Conservation (phyloP, 169 alveolate species). For the Cryptosporidium xiaoi region DNA sequence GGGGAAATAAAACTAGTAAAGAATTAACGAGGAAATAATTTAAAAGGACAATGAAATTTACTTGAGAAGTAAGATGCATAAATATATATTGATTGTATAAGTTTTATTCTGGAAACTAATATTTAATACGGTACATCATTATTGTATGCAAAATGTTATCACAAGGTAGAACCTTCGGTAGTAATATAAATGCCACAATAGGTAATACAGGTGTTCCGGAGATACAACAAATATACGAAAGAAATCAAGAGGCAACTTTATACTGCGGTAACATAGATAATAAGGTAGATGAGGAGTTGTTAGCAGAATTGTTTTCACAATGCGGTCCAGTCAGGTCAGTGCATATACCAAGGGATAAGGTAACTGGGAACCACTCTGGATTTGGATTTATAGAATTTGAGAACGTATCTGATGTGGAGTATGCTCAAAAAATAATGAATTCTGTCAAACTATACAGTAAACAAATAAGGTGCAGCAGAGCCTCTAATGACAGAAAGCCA, state of each 20-base stretch:
- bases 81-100: no score
- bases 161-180: neutral
- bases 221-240: slow-evolving; percentile 86
- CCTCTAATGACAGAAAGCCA: slow-evolving; percentile 96
- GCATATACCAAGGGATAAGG: slow-evolving; percentile 97
- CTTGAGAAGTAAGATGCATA: no score
- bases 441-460: slow-evolving; percentile 96
- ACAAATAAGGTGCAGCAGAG: slow-evolving; percentile 96
- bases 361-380: slow-evolving; percentile 84
- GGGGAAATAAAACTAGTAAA: no score
- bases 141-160: neutral
- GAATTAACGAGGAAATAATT: no score
- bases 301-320: slow-evolving; percentile 97
- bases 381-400: slow-evolving; percentile 98
- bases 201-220: slow-evolving; percentile 75
- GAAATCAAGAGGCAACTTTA: slow-evolving; percentile 92
- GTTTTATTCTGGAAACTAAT: neutral
- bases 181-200: no score
- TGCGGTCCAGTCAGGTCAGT: slow-evolving; percentile 97
- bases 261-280: slow-evolving; percentile 94
- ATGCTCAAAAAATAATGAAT: slow-evolving; percentile 96
- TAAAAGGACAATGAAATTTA: no score
- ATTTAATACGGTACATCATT: neutral
- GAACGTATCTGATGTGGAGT: slow-evolving; percentile 97
- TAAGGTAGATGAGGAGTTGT: slow-evolving; percentile 95